phyloP scores from a whole-genome alignment of 768 basidiomycete species.

The Mrakia frigida region DNA sequence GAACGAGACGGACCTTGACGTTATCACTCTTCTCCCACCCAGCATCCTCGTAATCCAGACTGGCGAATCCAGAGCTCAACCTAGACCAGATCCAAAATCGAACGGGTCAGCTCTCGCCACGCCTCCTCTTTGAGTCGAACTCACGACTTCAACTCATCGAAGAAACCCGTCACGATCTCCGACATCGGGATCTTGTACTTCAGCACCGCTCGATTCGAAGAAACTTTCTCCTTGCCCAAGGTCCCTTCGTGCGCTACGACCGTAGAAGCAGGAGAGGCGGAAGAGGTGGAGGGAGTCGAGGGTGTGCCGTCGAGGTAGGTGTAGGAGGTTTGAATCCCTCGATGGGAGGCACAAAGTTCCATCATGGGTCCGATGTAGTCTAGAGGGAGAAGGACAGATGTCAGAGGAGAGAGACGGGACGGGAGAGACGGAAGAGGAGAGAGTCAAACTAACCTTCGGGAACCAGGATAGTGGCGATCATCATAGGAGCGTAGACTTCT shows the following conservation, averaged over 20 bases:
- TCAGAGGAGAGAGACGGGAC: background rate
- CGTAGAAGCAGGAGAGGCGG: background rate
- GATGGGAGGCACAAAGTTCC: conserved; percentile 80
- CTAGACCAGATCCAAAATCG: too few species aligned
- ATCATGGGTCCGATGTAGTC: conserved; percentile 93
- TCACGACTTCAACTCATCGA: conserved; percentile 87
- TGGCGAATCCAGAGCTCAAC: conserved; percentile 29
- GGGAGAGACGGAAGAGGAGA: background rate
- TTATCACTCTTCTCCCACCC: conserved; percentile 78
- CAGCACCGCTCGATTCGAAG: conserved; percentile 20
- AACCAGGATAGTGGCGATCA: conserved; percentile 87
- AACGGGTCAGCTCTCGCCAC: background rate
- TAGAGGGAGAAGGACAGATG: conserved; percentile 38
- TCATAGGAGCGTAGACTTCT: conserved; percentile 78
- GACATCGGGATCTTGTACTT: conserved; percentile 44
- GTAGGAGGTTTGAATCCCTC: conserved; percentile 77
- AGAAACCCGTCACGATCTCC: conserved; percentile 92
- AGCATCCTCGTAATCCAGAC: conserved; percentile 80
- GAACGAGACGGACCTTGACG: conserved; percentile 58
- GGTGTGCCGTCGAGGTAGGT: conserved; percentile 61
- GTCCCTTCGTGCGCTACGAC: background rate
- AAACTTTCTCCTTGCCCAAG: conserved; percentile 11
- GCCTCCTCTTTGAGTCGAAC: conserved; percentile 44
- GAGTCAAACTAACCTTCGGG: conserved; percentile 62
- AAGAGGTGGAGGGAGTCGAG: background rate